Evolutionary conservation across 1,139 yeast genomes (phyloP).

Genomic region (Protomyces lactucae-debilis): DNA sequence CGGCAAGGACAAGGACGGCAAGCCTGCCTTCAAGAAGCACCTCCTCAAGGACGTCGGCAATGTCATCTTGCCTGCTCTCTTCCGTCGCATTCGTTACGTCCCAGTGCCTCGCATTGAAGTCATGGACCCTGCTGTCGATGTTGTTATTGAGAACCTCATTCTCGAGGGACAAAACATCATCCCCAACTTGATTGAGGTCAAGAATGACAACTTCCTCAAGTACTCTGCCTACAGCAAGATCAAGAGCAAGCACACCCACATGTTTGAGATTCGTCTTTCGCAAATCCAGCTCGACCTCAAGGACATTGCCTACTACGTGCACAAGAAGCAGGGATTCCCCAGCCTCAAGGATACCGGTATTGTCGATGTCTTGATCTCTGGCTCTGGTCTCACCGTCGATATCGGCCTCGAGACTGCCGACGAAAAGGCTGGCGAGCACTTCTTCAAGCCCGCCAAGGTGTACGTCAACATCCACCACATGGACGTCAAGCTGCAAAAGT

Average conservation of each 20-base stretch:
- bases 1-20: constrained; percentile 31
- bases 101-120: constrained; percentile 34
- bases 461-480: constrained; percentile 30
- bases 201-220: constrained; percentile 30
- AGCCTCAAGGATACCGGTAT: constrained; percentile 31
- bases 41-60: constrained; percentile 30
- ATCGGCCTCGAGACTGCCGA: constrained; percentile 30
- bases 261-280: constrained; percentile 28
- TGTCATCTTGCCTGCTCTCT: constrained; percentile 31
- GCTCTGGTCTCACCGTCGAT: constrained; percentile 30
- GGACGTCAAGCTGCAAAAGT: constrained; percentile 30
- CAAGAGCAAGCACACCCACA: constrained; percentile 24
- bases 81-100: constrained; percentile 30
- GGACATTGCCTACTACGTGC: constrained; percentile 33
- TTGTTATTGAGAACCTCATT: constrained; percentile 33
- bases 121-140: constrained; percentile 31
- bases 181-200: constrained; percentile 33
- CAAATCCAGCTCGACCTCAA: constrained; percentile 33
- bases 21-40: constrained; percentile 27
- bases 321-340: constrained; percentile 33
- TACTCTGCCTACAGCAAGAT: constrained; percentile 30
- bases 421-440: constrained; percentile 23
- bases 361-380: constrained; percentile 32
- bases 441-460: constrained; percentile 33
- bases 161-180: constrained; percentile 31